Conservation (phyloP, 352 stramenopile species). For the Pythium brachiatum region DNA sequence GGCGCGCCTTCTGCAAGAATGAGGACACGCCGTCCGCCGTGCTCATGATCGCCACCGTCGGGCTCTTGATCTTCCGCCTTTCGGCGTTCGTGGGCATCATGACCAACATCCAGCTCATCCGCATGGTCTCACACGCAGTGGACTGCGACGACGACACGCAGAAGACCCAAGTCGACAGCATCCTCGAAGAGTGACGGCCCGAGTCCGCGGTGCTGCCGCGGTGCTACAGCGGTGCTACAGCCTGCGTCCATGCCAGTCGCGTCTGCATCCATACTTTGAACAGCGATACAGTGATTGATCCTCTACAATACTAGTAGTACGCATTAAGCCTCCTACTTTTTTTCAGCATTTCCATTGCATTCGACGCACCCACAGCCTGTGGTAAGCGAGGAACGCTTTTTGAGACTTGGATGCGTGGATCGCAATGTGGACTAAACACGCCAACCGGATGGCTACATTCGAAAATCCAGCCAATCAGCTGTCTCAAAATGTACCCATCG, state of each 20-base stretch:
- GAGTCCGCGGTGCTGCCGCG: neutral
- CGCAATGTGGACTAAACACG: neutral
- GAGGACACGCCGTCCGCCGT: constrained; percentile 42
- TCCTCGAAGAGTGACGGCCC: neutral
- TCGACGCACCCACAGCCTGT: too few species aligned
- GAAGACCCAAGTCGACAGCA: constrained; percentile 9
- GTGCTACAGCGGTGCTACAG: too few species aligned
- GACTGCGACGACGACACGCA: constrained; percentile 12
- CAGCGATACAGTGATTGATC: neutral
- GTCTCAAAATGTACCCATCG: neutral
- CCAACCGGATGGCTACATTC: neutral
- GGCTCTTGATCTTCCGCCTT: constrained; percentile 46
- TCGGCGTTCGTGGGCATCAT: constrained; percentile 42
- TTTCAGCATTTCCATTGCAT: too few species aligned
- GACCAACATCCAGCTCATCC: constrained; percentile 60
- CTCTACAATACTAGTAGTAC: too few species aligned
- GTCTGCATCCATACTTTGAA: neutral
- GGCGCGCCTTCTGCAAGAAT: constrained; percentile 43
- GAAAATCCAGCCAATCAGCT: neutral
- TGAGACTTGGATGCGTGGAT: neutral
- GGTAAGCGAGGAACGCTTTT: neutral
- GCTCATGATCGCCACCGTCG: constrained; percentile 39
- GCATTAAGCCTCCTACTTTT: too few species aligned
- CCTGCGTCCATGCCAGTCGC: neutral
- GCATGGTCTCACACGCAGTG: constrained; percentile 39